Conservation (phyloP, 1,284 basidiomycete genomes). For the Ustilago esculenta region DNA sequence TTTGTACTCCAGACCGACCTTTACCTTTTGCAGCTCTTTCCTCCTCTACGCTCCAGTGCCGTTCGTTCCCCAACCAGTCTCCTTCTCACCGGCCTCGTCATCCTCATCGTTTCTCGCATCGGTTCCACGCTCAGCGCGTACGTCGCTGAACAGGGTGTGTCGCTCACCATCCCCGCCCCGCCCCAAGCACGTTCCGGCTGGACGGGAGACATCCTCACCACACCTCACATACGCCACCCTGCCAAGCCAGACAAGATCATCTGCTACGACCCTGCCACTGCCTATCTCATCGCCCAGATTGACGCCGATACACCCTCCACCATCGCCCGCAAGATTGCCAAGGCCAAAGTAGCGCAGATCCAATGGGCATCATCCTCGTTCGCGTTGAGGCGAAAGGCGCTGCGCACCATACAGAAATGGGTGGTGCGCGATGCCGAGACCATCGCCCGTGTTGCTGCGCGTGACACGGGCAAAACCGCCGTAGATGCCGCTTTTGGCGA, state of each 20-base stretch:
- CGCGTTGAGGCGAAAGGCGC: conserved; percentile 78
- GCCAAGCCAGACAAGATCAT: conserved; percentile 74
- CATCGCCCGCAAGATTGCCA: conserved; percentile 77
- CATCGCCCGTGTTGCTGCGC: conserved; percentile 86
- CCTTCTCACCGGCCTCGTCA: conserved; percentile 30
- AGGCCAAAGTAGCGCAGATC: conserved; percentile 76
- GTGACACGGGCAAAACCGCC: conserved; percentile 94
- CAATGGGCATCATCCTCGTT: conserved; percentile 79
- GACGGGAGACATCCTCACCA: conserved; percentile 34
- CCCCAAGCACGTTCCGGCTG: conserved; percentile 45
- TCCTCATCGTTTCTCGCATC: conserved; percentile 26
- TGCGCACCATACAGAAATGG: conserved; percentile 89
- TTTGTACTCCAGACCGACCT: conserved; percentile 39
- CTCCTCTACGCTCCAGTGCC: conserved; percentile 13
- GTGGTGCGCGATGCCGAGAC: conserved; percentile 84
- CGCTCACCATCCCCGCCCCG: conserved; percentile 37
- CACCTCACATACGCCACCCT: conserved; percentile 21
- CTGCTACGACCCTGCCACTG: conserved; percentile 89
- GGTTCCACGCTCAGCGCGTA: conserved; percentile 5
- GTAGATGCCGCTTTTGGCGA: conserved; percentile 71
- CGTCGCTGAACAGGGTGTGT: conserved; percentile 25
- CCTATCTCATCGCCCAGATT: conserved; percentile 77
- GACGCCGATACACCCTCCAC: conserved; percentile 76
- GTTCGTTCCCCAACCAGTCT: conserved; percentile 35
- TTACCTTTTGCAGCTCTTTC: conserved; percentile 32